phyloP scores from a whole-genome alignment of 441 rosid genomes.

The Adansonia grandidieri region DNA sequence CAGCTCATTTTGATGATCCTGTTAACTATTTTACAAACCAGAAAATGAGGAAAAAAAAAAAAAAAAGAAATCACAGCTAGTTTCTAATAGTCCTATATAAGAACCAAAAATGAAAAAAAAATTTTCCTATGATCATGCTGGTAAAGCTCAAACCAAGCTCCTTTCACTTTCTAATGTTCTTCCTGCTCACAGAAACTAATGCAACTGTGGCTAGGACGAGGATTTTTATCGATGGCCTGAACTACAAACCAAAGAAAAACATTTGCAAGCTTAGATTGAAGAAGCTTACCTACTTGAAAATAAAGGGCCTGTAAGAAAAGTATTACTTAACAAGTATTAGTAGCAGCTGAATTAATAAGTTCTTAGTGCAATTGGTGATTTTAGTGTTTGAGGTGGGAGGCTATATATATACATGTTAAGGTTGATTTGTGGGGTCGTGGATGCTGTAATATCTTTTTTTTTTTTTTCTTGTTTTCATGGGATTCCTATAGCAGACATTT shows the following conservation, averaged over 20 bases:
- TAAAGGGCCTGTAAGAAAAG: constrained; percentile 2
- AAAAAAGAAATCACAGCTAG: constrained; percentile 5
- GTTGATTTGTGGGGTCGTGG: constrained; percentile 28
- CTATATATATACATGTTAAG: constrained; percentile 42
- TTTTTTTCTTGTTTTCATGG: constrained; percentile 21
- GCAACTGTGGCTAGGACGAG: background rate
- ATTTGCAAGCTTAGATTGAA: background rate
- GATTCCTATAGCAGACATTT: constrained; percentile 37
- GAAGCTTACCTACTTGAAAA: constrained; percentile 26
- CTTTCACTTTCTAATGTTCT: background rate
- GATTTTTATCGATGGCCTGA: background rate
- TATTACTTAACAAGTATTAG: background rate
- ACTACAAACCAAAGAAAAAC: background rate
- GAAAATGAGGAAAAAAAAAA: constrained; percentile 23
- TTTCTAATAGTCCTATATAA: constrained; percentile 29
- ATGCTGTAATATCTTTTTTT: constrained; percentile 16
- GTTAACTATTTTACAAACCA: constrained; percentile 15
- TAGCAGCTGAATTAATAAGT: constrained; percentile 16
- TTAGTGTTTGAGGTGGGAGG: constrained; percentile 33
- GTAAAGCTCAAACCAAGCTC: too few relatives aligned
- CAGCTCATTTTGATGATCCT: constrained; percentile 63
- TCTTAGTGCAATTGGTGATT: constrained; percentile 38
- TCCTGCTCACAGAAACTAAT: background rate
- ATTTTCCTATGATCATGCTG: too few relatives aligned
- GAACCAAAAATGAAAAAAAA: constrained; percentile 27